Evolutionary conservation across 108 stramenopile genomes (phyloP).

Genomic region (Chaetoceros tenuissimus): DNA sequence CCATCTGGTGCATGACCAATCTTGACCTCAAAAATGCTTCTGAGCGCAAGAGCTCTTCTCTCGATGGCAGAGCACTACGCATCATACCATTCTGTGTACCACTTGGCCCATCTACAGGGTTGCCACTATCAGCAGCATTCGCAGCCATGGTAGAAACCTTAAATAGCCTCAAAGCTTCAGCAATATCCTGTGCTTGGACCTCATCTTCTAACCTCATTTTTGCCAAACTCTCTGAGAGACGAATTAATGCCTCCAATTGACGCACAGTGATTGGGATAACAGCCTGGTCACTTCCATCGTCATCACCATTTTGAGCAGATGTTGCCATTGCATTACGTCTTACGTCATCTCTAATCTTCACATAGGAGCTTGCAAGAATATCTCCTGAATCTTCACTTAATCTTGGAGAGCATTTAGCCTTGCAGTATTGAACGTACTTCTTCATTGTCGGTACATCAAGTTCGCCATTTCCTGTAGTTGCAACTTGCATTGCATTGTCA

Average conservation of each 20-base stretch:
- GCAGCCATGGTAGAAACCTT: slow-evolving; percentile 97
- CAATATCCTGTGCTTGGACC: slow-evolving; percentile 90
- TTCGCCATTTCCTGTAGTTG: slow-evolving; percentile 72
- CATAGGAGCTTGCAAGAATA: slow-evolving; percentile 84
- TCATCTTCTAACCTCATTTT: slow-evolving; percentile 93
- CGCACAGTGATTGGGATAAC: slow-evolving; percentile 98
- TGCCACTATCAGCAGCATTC: slow-evolving; percentile 62
- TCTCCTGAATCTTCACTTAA: slow-evolving; percentile 86
- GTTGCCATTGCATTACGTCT: no score
- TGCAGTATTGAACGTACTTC: slow-evolving; percentile 96
- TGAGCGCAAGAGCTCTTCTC: slow-evolving; percentile 65
- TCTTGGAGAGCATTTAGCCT: slow-evolving; percentile 81
- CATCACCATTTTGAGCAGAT: slow-evolving; percentile 4
- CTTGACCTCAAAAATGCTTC: slow-evolving; percentile 72
- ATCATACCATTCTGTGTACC: not conserved
- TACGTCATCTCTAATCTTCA: slow-evolving; percentile 91
- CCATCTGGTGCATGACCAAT: slow-evolving; percentile 56
- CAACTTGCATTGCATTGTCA: slow-evolving; percentile 76
- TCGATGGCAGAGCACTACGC: not conserved
- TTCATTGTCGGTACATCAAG: slow-evolving; percentile 92
- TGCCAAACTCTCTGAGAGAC: slow-evolving; percentile 92
- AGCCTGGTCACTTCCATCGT: slow-evolving; percentile 20
- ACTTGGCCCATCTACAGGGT: not conserved
- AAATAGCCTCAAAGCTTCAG: slow-evolving; percentile 97
- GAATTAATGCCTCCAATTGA: slow-evolving; percentile 98